phyloP scores from a whole-genome alignment of 495 filamentous ascomycete species.

The Tetracladium setigerum region DNA sequence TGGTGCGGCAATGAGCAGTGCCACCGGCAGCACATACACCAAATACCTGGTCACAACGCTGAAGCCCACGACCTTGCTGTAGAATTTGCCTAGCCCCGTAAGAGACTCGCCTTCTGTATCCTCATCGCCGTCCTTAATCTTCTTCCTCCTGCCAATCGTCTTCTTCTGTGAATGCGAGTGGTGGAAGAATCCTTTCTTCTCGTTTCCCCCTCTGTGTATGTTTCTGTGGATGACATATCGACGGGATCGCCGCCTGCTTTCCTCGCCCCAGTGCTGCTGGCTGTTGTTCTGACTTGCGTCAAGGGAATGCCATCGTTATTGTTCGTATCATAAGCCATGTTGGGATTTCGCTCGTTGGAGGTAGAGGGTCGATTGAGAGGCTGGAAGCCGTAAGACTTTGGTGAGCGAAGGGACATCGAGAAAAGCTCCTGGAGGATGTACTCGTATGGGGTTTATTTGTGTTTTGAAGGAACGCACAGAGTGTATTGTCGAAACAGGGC shows the following conservation, averaged over 20 bases:
- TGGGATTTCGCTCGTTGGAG: background rate
- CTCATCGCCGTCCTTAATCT: constrained; percentile 33
- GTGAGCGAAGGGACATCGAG: constrained; percentile 15
- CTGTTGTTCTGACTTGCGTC: constrained; percentile 39
- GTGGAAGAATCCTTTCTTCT: constrained; percentile 46
- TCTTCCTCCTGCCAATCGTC: constrained; percentile 48
- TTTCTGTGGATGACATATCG: constrained; percentile 19
- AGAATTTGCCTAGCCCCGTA: constrained; percentile 80
- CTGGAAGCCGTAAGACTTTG: constrained; percentile 18
- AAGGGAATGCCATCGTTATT: constrained; percentile 45
- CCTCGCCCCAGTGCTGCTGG: constrained; percentile 39
- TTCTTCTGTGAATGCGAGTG: constrained; percentile 23
- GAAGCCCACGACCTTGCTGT: constrained; percentile 76
- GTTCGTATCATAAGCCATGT: constrained; percentile 22
- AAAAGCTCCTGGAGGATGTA: background rate
- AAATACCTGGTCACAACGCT: constrained; percentile 83
- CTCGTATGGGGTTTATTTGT: background rate
- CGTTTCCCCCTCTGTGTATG: constrained; percentile 20
- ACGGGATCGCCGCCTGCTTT: constrained; percentile 32
- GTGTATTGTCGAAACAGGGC: too few relatives aligned
- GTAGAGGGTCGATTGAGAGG: constrained; percentile 7
- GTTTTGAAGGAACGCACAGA: background rate
- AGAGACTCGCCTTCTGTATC: constrained; percentile 55
- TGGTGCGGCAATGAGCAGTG: constrained; percentile 65
- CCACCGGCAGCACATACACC: constrained; percentile 79